These are phyloP conservation scores for Datura wrightii DNA, from an alignment of 257 asterid species.

Conservation along the genomic window DNA sequence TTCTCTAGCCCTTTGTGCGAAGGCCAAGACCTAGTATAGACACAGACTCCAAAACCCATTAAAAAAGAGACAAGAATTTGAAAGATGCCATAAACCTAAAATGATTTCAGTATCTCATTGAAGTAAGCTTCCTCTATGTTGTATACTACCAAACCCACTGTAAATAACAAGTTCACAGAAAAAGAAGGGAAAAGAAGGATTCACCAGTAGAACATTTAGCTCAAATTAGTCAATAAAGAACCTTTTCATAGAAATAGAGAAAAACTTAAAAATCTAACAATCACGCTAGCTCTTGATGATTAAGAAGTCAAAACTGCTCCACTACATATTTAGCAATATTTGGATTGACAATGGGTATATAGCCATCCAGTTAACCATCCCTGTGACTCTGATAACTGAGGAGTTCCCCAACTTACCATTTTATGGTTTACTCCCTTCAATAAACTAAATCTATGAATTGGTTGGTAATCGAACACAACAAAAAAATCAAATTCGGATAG, in stretches of 20 bases:
- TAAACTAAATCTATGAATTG: background rate
- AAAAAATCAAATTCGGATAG: background rate
- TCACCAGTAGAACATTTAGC: background rate
- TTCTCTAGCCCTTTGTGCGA: conserved; percentile 73
- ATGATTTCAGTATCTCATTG: background rate
- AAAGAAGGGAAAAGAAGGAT: background rate
- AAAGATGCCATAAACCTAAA: conserved; percentile 3
- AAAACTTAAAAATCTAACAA: background rate
- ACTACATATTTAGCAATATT: background rate
- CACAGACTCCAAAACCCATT: background rate
- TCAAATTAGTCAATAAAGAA: background rate
- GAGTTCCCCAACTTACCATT: conserved; percentile 3
- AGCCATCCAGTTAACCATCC: background rate
- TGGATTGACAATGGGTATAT: background rate
- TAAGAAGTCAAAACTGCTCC: background rate
- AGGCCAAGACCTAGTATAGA: conserved; percentile 66
- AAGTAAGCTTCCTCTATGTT: background rate
- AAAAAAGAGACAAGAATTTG: background rate
- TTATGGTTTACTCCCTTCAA: background rate
- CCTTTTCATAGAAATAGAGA: background rate
- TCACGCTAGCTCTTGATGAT: background rate
- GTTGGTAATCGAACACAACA: background rate
- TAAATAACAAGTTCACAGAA: background rate
- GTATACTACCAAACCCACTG: background rate
- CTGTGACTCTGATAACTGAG: background rate